Percentiles rank a stretch among this genome's conserved stretches.
Evolutionary conservation across 73 alveolate genomes (phyloP).

Genomic region (Diophrys appendiculata): DNA sequence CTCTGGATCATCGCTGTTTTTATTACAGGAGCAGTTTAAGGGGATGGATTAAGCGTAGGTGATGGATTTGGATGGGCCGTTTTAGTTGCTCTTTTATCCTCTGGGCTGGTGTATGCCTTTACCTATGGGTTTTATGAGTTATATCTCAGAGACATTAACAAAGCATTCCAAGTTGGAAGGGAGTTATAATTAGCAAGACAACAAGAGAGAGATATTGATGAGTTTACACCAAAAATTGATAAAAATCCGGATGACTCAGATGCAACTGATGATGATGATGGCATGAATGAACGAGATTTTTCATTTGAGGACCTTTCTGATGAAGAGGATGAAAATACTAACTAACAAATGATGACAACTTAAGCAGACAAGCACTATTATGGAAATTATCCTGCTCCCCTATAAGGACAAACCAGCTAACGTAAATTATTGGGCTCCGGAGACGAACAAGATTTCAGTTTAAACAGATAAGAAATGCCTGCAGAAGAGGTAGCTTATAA

Average conservation of each 20-base stretch:
- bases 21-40: conserved; percentile 12
- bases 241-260: conserved; percentile 1
- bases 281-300: conserved; percentile 5
- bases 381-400: too few species aligned
- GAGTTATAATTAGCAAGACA: too few species aligned
- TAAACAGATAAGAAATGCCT: not conserved
- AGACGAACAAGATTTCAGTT: conserved; percentile 7
- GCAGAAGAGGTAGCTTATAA: conserved; percentile 1
- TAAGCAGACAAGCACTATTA: not conserved
- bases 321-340: not conserved
- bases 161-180: conserved; percentile 31
- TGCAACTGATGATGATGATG: conserved; percentile 30
- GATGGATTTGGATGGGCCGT: conserved; percentile 1
- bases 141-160: conserved; percentile 18
- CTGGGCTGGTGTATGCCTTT: not conserved
- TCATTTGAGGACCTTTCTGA: not conserved
- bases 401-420: too few species aligned
- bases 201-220: too few species aligned
- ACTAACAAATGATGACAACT: conserved; percentile 1
- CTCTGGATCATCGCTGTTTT: conserved; percentile 45
- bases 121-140: conserved; percentile 26
- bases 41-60: conserved; percentile 2
- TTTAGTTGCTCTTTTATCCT: conserved; percentile 14
- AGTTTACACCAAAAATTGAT: not conserved
- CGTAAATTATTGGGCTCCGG: conserved; percentile 5